Percentiles rank a stretch among this genome's conserved stretches.
Conservation (phyloP, 345 rosid species). For the Syzygium grande region DNA sequence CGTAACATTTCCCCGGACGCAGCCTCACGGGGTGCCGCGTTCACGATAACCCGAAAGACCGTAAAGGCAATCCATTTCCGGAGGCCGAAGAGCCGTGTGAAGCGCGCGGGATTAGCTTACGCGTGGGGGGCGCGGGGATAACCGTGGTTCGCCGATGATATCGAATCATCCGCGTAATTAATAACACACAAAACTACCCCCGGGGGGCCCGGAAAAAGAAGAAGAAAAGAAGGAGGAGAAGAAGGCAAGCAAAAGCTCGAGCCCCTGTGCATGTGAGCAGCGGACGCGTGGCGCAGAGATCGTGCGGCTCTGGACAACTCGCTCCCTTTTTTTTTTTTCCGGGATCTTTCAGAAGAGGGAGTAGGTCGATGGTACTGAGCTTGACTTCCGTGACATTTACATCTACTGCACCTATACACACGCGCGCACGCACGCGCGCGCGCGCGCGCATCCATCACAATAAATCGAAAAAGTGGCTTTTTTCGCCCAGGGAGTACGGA, state of each 20-base stretch:
- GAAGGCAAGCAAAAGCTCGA: neutral
- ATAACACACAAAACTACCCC: neutral
- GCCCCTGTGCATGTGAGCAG: neutral
- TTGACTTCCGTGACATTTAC: neutral
- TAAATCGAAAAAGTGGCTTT: conserved; percentile 30
- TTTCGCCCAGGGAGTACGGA: conserved; percentile 2
- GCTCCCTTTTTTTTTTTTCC: no score
- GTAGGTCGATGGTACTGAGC: neutral
- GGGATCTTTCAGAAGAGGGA: neutral
- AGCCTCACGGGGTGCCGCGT: neutral
- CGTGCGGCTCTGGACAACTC: neutral
- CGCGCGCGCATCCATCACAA: neutral
- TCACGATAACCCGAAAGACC: neutral
- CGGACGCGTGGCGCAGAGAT: neutral
- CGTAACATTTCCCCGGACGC: no score
- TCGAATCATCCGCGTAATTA: neutral
- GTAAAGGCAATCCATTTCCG: neutral
- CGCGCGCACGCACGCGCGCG: no score
- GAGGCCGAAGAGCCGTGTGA: neutral
- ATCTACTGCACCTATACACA: neutral
- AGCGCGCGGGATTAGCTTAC: neutral
- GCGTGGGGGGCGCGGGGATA: neutral
- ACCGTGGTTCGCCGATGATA: neutral
- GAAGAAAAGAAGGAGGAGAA: neutral
- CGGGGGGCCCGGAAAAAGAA: neutral